These are phyloP conservation scores for Trypanosoma mega DNA, from an alignment of 208 protist genomes.

Conservation along the genomic window DNA sequence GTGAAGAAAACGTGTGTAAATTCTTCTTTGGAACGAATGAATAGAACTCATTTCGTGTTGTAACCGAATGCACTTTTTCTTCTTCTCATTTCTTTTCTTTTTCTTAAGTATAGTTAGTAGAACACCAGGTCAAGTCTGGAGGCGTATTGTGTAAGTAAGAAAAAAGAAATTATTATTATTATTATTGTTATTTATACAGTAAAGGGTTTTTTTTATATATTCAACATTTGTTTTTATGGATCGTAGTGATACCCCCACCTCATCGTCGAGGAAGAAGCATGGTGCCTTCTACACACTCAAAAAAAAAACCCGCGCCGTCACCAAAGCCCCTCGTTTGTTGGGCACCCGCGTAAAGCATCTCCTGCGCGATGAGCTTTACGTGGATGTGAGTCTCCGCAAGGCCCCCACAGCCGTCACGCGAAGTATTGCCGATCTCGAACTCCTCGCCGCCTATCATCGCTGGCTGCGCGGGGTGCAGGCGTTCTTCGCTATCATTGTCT, in stretches of 20 bases:
- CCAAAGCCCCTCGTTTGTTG: constrained; percentile 55
- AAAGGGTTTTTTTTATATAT: neutral
- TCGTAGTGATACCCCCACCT: neutral
- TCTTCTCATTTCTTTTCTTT: neutral
- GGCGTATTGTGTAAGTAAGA: too few species aligned
- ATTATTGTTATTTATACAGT: neutral
- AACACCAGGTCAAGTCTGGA: too few species aligned
- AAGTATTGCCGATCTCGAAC: constrained; percentile 53
- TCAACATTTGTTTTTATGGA: neutral
- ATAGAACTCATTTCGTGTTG: neutral
- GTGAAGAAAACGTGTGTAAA: too few species aligned
- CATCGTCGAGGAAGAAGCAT: neutral
- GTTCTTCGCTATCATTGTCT: constrained; percentile 54
- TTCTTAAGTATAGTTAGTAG: too few species aligned
- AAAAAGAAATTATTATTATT: neutral
- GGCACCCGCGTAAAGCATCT: constrained; percentile 67
- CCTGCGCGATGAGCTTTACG: constrained; percentile 61
- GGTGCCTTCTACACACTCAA: neutral
- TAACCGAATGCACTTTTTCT: neutral
- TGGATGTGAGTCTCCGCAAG: constrained; percentile 53
- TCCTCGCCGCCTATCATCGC: constrained; percentile 62
- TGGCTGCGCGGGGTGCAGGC: constrained; percentile 74
- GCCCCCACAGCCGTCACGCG: constrained; percentile 42
- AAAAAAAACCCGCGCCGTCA: constrained; percentile 35
- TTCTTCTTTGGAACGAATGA: too few species aligned